Conservation (phyloP, 129 eudicot genomes). For the Lonicera japonica region DNA sequence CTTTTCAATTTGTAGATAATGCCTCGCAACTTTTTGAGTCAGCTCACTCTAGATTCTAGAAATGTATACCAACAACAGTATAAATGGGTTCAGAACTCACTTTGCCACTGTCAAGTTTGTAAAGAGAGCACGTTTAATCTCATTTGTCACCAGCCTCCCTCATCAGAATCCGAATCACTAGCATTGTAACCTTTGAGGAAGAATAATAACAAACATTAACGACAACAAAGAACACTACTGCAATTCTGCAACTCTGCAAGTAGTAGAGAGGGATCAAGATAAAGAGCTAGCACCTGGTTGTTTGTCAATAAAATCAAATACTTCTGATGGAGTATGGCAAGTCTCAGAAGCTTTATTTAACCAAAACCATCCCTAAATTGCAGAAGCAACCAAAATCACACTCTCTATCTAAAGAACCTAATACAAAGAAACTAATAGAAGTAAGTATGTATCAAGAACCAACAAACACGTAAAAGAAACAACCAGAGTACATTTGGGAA, state of each 20-base stretch:
- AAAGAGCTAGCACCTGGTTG: not conserved
- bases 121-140: slow-evolving; percentile 1
- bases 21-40: too few species aligned
- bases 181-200: not conserved
- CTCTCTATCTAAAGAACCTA: not conserved
- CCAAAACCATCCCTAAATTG: not conserved
- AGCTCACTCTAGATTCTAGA: not conserved
- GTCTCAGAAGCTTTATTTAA: not conserved
- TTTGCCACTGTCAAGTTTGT: not conserved
- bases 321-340: not conserved
- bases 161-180: not conserved
- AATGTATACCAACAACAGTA: not conserved
- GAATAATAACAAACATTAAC: not conserved
- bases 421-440: too few species aligned
- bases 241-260: not conserved
- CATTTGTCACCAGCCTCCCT: not conserved
- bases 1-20: not conserved
- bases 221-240: not conserved
- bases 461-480: too few species aligned
- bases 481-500: too few species aligned
- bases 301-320: not conserved
- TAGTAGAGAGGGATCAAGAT: too few species aligned
- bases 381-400: not conserved
- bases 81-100: slow-evolving; percentile 14
- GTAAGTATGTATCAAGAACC: too few species aligned